Conservation (phyloP, 1,284 basidiomycete species). For the Pterulicium gracile region DNA sequence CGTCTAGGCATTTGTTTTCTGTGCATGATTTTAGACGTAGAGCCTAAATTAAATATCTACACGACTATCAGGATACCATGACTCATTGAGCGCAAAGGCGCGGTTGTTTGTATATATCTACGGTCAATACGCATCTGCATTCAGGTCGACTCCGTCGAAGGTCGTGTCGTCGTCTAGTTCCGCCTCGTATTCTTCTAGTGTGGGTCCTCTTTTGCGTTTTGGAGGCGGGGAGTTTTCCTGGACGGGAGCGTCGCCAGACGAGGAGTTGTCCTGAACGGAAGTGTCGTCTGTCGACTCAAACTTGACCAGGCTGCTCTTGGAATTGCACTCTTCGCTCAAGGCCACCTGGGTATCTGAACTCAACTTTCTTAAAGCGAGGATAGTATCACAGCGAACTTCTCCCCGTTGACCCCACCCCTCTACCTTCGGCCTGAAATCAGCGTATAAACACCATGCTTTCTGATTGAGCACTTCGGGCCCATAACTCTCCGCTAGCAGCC, state of each 20-base stretch:
- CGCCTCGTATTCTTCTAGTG: constrained; percentile 43
- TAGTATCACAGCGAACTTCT: constrained; percentile 49
- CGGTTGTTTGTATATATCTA: constrained; percentile 10
- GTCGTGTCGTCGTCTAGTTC: constrained; percentile 33
- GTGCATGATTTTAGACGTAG: no score
- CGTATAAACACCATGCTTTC: constrained; percentile 64
- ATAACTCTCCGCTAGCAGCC: constrained; percentile 66
- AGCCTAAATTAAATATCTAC: not conserved
- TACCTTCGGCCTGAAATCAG: constrained; percentile 61
- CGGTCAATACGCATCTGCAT: constrained; percentile 15
- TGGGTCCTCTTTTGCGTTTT: constrained; percentile 26
- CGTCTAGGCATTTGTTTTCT: no score
- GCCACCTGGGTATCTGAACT: not conserved
- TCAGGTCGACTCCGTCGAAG: constrained; percentile 32
- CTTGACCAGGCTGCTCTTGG: constrained; percentile 13
- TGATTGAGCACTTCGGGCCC: constrained; percentile 54
- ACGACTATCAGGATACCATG: no score
- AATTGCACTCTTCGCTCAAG: not conserved
- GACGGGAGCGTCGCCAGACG: constrained; percentile 10
- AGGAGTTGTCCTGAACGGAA: constrained; percentile 16
- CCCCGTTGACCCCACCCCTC: constrained; percentile 69
- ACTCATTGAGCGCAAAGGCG: no score
- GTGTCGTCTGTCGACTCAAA: no score
- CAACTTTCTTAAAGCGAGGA: constrained; percentile 43
- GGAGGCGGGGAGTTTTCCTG: constrained; percentile 21